phyloP scores from a whole-genome alignment of 2,329 filamentous ascomycete genomes.

The Phaeosphaeria sp. region DNA sequence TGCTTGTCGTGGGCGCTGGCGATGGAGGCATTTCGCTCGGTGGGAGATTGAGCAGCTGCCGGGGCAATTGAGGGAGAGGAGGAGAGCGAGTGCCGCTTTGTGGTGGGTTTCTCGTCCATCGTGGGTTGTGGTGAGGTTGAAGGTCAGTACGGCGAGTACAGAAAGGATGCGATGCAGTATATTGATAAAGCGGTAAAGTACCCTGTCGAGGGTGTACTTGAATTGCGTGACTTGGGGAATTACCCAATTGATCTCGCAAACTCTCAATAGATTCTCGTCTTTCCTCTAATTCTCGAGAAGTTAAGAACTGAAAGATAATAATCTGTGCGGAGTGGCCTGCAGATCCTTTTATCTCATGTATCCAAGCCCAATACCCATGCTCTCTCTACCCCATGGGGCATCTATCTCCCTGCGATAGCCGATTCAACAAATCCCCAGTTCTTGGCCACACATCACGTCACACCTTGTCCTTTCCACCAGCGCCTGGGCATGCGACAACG shows the following conservation, averaged over 20 bases:
- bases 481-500: constrained; percentile 1
- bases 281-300: background rate
- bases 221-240: too few species aligned
- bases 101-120: constrained; percentile 6
- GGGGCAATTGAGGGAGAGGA: background rate
- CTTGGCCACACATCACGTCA: background rate
- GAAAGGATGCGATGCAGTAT: background rate
- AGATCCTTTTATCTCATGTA: background rate
- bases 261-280: too few species aligned
- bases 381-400: background rate
- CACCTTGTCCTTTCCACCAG: background rate
- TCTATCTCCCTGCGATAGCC: background rate
- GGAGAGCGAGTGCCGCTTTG: constrained; percentile 1
- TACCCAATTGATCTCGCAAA: too few species aligned
- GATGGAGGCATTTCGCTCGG: constrained; percentile 2
- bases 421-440: background rate
- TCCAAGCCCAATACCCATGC: background rate
- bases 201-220: too few species aligned
- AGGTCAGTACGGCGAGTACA: too few species aligned
- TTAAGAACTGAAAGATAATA: background rate
- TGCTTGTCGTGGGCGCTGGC: constrained; percentile 1
- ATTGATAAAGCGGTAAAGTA: background rate
- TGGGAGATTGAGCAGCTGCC: background rate
- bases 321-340: too few species aligned
- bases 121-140: background rate